Conservation (phyloP, 31 red algal genomes). For the Odonthalia washingtoniensis region DNA sequence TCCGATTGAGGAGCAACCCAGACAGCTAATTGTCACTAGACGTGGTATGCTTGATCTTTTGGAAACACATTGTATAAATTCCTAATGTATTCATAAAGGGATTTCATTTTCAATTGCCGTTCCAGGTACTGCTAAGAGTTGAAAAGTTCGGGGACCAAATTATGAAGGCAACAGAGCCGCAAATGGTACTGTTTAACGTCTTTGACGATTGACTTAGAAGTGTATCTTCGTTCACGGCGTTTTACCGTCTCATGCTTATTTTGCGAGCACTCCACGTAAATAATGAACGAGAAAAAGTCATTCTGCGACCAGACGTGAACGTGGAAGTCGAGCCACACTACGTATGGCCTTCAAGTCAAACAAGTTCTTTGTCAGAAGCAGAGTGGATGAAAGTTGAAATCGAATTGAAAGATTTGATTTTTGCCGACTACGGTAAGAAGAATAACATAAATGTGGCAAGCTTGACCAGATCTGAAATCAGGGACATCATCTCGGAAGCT, state of each 20-base stretch:
- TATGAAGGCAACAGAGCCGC: slow-evolving; percentile 75
- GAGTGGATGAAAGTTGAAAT: slow-evolving; percentile 82
- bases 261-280: slow-evolving; percentile 79
- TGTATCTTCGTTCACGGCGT: slow-evolving; percentile 86
- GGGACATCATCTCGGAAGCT: slow-evolving; percentile 83
- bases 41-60: slow-evolving; percentile 86
- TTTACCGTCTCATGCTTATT: slow-evolving; percentile 77
- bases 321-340: slow-evolving; percentile 72
- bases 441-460: slow-evolving; percentile 89
- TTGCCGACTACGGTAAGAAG: slow-evolving; percentile 95
- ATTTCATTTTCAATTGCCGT: slow-evolving; percentile 74
- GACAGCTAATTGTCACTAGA: slow-evolving; percentile 80
- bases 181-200: slow-evolving; percentile 88
- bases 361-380: slow-evolving; percentile 64
- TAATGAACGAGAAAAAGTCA: slow-evolving; percentile 58
- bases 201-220: slow-evolving; percentile 86
- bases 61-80: slow-evolving; percentile 82
- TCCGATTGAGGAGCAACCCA: slow-evolving; percentile 86
- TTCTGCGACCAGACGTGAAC: slow-evolving; percentile 72
- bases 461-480: slow-evolving; percentile 78
- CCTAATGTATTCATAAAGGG: slow-evolving; percentile 82
- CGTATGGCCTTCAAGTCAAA: slow-evolving; percentile 91
- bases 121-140: slow-evolving; percentile 78
- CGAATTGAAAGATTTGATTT: slow-evolving; percentile 73
- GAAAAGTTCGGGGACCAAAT: slow-evolving; percentile 85